Conservation (phyloP, 768 basidiomycete species). For the Agaricus blazei region DNA sequence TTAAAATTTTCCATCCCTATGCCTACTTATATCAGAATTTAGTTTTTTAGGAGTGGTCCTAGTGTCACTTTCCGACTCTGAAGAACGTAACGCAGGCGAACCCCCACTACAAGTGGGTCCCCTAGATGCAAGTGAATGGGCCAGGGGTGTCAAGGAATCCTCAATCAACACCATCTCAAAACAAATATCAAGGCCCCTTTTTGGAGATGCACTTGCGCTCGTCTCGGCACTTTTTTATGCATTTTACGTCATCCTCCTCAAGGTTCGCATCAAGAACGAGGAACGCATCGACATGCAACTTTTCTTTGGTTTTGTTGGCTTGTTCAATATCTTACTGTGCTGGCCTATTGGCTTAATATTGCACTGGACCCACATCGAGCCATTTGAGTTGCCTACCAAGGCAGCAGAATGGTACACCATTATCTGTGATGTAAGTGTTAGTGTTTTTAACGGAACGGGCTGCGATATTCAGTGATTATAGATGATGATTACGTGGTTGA, state of each 20-base stretch:
- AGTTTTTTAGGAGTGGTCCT: slow-evolving; percentile 72
- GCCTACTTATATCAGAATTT: background rate
- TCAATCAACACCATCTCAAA: slow-evolving; percentile 25
- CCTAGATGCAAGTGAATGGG: background rate
- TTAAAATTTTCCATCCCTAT: background rate
- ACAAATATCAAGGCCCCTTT: slow-evolving; percentile 1
- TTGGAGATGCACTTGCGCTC: slow-evolving; percentile 80
- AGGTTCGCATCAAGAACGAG: slow-evolving; percentile 78
- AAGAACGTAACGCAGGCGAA: slow-evolving; percentile 15
- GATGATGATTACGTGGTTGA: slow-evolving; percentile 81
- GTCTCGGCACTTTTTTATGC: slow-evolving; percentile 88
- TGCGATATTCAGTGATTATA: slow-evolving; percentile 21
- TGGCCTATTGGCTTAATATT: slow-evolving; percentile 79
- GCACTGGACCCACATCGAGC: slow-evolving; percentile 67
- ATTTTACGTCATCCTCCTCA: slow-evolving; percentile 83
- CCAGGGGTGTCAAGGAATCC: too few species aligned
- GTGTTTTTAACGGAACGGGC: background rate
- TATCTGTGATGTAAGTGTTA: slow-evolving; percentile 31
- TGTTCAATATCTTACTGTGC: slow-evolving; percentile 72
- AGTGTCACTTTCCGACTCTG: slow-evolving; percentile 84
- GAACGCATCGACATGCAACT: slow-evolving; percentile 89
- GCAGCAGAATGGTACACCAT: slow-evolving; percentile 32
- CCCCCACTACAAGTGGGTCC: slow-evolving; percentile 15
- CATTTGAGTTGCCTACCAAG: slow-evolving; percentile 64
- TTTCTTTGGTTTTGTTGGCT: slow-evolving; percentile 91